Percentiles rank a stretch among this genome's conserved stretches.
phyloP scores from a whole-genome alignment of 2,329 filamentous ascomycete species.

The Curvularia hawaiiensis region DNA sequence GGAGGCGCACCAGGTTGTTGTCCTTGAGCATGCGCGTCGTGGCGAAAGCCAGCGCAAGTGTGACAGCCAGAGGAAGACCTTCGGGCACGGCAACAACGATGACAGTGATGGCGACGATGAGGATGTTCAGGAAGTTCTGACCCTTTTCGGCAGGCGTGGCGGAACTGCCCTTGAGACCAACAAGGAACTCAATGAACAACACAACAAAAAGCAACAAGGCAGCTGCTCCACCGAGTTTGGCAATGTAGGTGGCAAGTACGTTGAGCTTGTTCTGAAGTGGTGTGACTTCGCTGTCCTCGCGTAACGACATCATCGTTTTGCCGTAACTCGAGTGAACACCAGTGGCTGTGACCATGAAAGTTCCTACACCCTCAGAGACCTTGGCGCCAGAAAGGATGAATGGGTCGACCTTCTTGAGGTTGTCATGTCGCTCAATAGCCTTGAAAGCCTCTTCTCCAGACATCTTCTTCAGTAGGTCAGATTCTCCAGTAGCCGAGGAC shows the following conservation, averaged over 20 bases:
- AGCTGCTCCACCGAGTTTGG: slow-evolving; percentile 76
- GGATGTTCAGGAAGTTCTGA: slow-evolving; percentile 68
- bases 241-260: slow-evolving; percentile 77
- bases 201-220: slow-evolving; percentile 82
- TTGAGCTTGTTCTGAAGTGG: slow-evolving; percentile 80
- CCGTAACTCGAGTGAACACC: slow-evolving; percentile 77
- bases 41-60: slow-evolving; percentile 69
- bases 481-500: slow-evolving; percentile 75
- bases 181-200: slow-evolving; percentile 84
- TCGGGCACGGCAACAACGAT: slow-evolving; percentile 73
- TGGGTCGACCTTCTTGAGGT: slow-evolving; percentile 72
- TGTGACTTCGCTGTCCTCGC: slow-evolving; percentile 77
- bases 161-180: slow-evolving; percentile 61
- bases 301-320: slow-evolving; percentile 77
- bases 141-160: slow-evolving; percentile 73
- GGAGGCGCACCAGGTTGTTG: slow-evolving; percentile 71
- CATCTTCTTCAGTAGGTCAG: slow-evolving; percentile 72
- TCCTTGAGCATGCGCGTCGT: slow-evolving; percentile 71
- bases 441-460: slow-evolving; percentile 68
- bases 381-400: slow-evolving; percentile 89
- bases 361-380: slow-evolving; percentile 75
- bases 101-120: slow-evolving; percentile 69
- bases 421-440: slow-evolving; percentile 66
- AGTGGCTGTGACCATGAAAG: slow-evolving; percentile 75
- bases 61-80: slow-evolving; percentile 70